Evolutionary conservation across 139 green algal genomes (phyloP), one percentile per base, ranked within the genome.

Genomic region (Picochlorum sp.): DNA sequence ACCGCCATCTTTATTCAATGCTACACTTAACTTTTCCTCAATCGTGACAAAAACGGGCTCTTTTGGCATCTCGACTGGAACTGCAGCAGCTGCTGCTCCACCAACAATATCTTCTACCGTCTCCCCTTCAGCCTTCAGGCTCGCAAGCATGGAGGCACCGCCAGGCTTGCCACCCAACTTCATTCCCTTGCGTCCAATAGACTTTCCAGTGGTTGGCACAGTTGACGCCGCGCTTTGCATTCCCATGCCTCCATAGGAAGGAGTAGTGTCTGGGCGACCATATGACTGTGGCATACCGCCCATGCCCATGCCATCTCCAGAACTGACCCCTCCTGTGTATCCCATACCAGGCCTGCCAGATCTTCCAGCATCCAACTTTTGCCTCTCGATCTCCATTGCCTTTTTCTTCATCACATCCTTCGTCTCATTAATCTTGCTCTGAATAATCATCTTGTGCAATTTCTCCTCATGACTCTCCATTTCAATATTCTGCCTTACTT

Each of bases 401-500:
- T 94, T 95, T 62, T 88, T 86, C 79, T 95, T 96, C 92, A 98
- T 98, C 37, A 93, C 62, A 65, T 97, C 90, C 81, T 87, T 88
- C 26, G 86, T 91, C 49, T 93, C 86, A 24, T 86, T 80, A 44
- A 91, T 85, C 78, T 93, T 94, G 71, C 57, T 78, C 75, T 96
- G 83, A 59, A 98, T 97, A 72, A 98, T 96, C 83, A 96, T 93
- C 78, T 98, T 97, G 82, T 98, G 92, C 70, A 98, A 83, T 83
- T 97, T 97, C 88, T 99, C 94, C 74, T 97, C 94, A 54, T 96
- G 87, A 28, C 71, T 89, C 71, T 98, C 92, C 94, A 99, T 99
- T 73, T 97, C 92, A 26, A 83, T 94, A 75, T 95, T 97, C 72
- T 95, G 87, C 75, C 88, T 88, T 59, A 98, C 88, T 70, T 89